Percentiles rank a stretch among this genome's conserved stretches.
These are phyloP conservation scores for Suhomyces xylopsoci DNA, from an alignment of 805 yeast species.

Conservation along the genomic window DNA sequence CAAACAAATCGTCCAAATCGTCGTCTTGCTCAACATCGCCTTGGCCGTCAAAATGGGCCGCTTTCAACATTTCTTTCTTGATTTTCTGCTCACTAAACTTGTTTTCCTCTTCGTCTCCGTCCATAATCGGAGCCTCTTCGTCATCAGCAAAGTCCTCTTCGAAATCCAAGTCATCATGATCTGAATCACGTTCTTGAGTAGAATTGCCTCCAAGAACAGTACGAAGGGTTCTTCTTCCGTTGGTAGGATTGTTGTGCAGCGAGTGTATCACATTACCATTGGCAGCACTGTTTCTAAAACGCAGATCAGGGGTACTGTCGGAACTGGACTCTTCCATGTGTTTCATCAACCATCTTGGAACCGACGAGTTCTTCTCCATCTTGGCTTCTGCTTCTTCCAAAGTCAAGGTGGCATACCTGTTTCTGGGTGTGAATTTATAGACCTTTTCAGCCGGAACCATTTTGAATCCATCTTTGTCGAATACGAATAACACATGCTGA, in stretches of 20 bases:
- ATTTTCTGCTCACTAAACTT: conserved; percentile 82
- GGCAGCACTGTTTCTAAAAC: conserved; percentile 35
- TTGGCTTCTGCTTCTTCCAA: conserved; percentile 95
- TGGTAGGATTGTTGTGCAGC: background rate
- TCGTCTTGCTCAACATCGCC: conserved; percentile 57
- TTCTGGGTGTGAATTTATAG: conserved; percentile 89
- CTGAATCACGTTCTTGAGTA: conserved; percentile 59
- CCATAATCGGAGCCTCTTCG: conserved; percentile 97
- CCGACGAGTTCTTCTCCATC: conserved; percentile 74
- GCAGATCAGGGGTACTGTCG: conserved; percentile 46
- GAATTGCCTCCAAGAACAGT: conserved; percentile 43
- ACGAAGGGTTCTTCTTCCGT: conserved; percentile 25
- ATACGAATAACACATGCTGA: conserved; percentile 75
- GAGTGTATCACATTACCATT: conserved; percentile 8
- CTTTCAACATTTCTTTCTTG: conserved; percentile 80
- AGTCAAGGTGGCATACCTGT: conserved; percentile 88
- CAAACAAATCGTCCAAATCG: conserved; percentile 69
- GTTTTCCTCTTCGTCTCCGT: conserved; percentile 93
- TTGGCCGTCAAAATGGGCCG: conserved; percentile 69
- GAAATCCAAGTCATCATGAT: conserved; percentile 87
- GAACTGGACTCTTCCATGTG: conserved; percentile 64
- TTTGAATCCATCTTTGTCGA: conserved; percentile 84
- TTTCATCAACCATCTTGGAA: conserved; percentile 95
- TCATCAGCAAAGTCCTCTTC: conserved; percentile 98
- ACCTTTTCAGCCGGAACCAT: conserved; percentile 95